phyloP scores from a whole-genome alignment of 176 grass and related monocot genomes.

The Triticum monococcum region DNA sequence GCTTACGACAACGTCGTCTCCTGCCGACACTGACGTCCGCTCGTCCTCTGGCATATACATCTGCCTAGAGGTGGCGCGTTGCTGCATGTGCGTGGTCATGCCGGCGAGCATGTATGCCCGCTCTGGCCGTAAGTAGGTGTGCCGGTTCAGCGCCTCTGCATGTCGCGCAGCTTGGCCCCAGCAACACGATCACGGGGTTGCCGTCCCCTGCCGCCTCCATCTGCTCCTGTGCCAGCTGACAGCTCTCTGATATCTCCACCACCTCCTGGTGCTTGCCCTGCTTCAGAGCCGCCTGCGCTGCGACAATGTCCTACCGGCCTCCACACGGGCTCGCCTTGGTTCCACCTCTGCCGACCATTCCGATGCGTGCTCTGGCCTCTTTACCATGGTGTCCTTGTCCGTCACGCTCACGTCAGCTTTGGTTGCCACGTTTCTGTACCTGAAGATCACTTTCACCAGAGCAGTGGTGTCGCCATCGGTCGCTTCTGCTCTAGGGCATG shows the following conservation, averaged over 20 bases:
- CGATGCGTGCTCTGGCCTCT: constrained; percentile 9
- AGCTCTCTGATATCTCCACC: constrained; percentile 34
- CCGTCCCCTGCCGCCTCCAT: neutral
- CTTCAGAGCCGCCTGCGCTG: constrained; percentile 27
- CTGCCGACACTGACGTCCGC: neutral
- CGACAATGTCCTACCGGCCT: constrained; percentile 33
- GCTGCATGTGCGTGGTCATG: constrained; percentile 24
- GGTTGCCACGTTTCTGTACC: constrained; percentile 27
- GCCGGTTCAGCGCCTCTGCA: neutral
- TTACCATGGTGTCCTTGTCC: constrained; percentile 16
- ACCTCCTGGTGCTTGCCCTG: constrained; percentile 23
- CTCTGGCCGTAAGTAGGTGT: constrained; percentile 18
- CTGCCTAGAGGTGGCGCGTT: constrained; percentile 30
- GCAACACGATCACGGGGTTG: neutral
- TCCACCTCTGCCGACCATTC: constrained; percentile 35
- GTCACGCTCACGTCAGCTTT: constrained; percentile 12
- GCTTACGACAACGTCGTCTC: neutral
- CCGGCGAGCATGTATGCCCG: constrained; percentile 41
- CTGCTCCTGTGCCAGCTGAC: constrained; percentile 4
- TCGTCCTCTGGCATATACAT: neutral
- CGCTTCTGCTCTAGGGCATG: neutral
- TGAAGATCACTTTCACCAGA: constrained; percentile 38
- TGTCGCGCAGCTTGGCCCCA: constrained; percentile 23
- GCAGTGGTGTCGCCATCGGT: neutral
- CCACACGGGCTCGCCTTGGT: constrained; percentile 23